Evolutionary conservation across 2,329 filamentous ascomycete species (phyloP).

Genomic region (Colletotrichum echinochloae): DNA sequence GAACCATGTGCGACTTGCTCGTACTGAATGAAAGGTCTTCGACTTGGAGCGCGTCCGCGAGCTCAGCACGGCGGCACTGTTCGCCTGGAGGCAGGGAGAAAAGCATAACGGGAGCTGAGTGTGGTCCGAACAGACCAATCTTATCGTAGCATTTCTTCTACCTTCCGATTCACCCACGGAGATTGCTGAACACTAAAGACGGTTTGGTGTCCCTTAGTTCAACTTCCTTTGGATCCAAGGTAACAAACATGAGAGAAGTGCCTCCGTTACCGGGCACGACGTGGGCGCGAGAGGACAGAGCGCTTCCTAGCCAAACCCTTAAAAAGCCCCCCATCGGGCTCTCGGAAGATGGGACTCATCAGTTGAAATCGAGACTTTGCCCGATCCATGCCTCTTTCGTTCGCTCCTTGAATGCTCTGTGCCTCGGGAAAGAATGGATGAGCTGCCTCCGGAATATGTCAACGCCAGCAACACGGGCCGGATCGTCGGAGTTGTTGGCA

Average conservation of each 20-base stretch:
- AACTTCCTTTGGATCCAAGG: neutral
- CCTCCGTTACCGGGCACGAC: neutral
- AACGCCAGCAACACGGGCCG: constrained; percentile 38
- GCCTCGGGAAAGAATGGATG: neutral
- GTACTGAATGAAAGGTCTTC: neutral
- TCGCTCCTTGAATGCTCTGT: no score
- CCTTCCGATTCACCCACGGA: neutral
- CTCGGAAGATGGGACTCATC: no score
- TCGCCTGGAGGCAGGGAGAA: neutral
- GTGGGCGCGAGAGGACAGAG: neutral
- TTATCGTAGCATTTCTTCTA: neutral
- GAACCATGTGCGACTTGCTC: neutral
- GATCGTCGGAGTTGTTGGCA: constrained; percentile 40
- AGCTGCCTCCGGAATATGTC: constrained; percentile 23
- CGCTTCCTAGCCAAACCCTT: neutral
- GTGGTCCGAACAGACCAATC: neutral
- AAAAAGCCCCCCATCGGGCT: no score
- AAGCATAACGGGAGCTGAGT: no score
- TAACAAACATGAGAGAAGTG: neutral
- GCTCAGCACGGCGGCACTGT: neutral
- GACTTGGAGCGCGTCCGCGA: neutral
- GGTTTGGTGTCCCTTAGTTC: no score
- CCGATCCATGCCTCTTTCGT: neutral
- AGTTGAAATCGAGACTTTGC: neutral
- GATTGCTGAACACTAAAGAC: neutral